phyloP scores from a whole-genome alignment of 768 basidiomycete species.

The Solioccasus polychromus region DNA sequence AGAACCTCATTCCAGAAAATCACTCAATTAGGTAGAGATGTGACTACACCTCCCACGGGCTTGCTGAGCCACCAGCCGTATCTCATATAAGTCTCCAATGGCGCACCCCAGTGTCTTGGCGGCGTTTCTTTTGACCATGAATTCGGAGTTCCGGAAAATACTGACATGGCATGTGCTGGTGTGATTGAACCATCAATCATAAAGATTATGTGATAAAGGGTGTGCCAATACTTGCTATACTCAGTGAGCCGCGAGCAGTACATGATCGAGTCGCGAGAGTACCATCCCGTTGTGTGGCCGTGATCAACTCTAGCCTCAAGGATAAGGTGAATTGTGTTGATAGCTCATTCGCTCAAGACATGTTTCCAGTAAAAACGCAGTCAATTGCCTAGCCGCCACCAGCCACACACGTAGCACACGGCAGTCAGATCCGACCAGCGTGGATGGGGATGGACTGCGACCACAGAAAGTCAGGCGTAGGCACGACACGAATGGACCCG shows the following conservation, averaged over 20 bases:
- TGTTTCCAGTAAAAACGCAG: background rate
- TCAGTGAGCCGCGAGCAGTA: conserved; percentile 3
- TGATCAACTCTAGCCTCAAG: conserved; percentile 10
- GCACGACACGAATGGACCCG: background rate
- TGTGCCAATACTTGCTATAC: background rate
- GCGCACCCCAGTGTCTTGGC: conserved; percentile 8
- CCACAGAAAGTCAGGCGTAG: background rate
- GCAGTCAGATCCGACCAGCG: background rate
- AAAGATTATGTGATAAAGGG: background rate
- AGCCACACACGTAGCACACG: no score
- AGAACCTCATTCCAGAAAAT: conserved; percentile 1
- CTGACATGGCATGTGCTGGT: background rate
- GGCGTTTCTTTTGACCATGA: conserved; percentile 1
- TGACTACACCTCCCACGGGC: conserved; percentile 1
- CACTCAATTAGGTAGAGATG: background rate
- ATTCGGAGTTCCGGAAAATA: background rate
- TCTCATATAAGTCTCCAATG: background rate
- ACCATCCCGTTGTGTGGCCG: background rate
- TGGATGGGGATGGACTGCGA: background rate
- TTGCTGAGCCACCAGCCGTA: background rate
- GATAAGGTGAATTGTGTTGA: conserved; percentile 12
- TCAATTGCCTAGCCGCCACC: no score
- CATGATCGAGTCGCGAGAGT: conserved; percentile 3
- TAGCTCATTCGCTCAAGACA: background rate
- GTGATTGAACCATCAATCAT: background rate